These are phyloP conservation scores for Starmerella geochares DNA, from an alignment of 805 yeast genomes.

Conservation along the genomic window DNA sequence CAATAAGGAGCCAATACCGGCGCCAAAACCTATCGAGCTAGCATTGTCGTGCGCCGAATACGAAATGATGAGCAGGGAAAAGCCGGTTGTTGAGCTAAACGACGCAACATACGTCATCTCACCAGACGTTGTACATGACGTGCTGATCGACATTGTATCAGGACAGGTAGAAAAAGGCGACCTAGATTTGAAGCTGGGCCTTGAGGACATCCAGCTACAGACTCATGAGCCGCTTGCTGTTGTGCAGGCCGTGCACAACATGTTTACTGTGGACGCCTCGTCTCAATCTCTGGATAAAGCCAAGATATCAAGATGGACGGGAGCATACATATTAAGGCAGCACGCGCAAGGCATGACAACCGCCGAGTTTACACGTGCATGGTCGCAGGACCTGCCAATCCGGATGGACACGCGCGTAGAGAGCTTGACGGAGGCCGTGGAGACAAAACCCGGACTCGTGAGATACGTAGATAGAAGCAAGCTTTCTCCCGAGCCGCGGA, in stretches of 20 bases:
- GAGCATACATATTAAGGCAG: constrained; percentile 41
- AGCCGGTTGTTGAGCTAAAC: constrained; percentile 48
- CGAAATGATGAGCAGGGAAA: constrained; percentile 39
- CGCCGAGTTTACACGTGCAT: constrained; percentile 37
- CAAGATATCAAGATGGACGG: constrained; percentile 52
- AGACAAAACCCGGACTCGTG: constrained; percentile 40
- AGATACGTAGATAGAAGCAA: constrained; percentile 43
- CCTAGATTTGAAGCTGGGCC: not conserved
- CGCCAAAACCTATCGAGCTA: not conserved
- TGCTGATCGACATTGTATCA: constrained; percentile 27
- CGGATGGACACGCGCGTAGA: constrained; percentile 52
- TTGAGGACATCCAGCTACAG: not conserved
- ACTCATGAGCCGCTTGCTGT: constrained; percentile 36
- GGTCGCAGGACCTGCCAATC: constrained; percentile 37
- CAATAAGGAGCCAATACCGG: not conserved
- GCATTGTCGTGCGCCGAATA: constrained; percentile 45
- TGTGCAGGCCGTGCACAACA: constrained; percentile 42
- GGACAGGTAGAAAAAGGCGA: constrained; percentile 23
- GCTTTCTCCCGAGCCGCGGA: constrained; percentile 42
- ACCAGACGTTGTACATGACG: constrained; percentile 21
- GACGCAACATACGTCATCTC: constrained; percentile 36
- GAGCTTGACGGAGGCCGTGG: constrained; percentile 47
- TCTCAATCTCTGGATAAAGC: constrained; percentile 36
- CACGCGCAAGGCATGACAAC: constrained; percentile 29
- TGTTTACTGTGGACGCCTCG: constrained; percentile 33